Evolutionary conservation across 495 filamentous ascomycete genomes (phyloP), one percentile per base, ranked within the genome.

Genomic region (Echria macrotheca): DNA sequence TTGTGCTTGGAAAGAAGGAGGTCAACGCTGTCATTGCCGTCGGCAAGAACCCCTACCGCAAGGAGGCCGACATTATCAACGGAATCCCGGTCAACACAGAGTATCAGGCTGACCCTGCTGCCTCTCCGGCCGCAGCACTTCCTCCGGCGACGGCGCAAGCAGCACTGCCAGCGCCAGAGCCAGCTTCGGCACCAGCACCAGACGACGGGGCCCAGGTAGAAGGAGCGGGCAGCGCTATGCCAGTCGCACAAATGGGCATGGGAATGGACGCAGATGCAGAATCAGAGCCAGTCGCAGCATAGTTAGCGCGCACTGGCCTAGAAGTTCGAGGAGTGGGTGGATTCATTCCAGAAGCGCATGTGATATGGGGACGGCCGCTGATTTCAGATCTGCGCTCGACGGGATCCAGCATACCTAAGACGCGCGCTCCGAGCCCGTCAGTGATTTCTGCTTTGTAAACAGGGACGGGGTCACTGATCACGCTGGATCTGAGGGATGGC

Each of bases 1-100:
- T 80, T 23, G 61, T 65, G 4, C 56, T 80, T 15, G 68, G 73
- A 29, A 64, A 65, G 45, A 79, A 78, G 53, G 75, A 80, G 65
- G 65, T 54, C 26, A 55, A 61, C 0, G 49, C 58, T 3, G 67
- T 80, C 28, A 67, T 54, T 1, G 60, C 46, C 12, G 59, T 63
- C 9, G 63, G 64, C 31, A 69, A 63, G 29, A 76, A 77, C 29
- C 74, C 73, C 1, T 53, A 69, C 40, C 68, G 73, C n/a, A 64
- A 42, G 42, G 73, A 74, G 52, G 43, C 49, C 1, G 72, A 76
- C 22, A 10, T 74, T 14, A 52, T 12, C 4, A 15, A 53, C 39
- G 68, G 63, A 2, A 21, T 29, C 6, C 50, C 62, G 4, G 55
- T 55, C 28, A 70, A 70, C 44, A 71, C 64, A 8, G 53, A 58